Conservation (phyloP, 75 land plant species). For the Cupressus sempervirens region DNA sequence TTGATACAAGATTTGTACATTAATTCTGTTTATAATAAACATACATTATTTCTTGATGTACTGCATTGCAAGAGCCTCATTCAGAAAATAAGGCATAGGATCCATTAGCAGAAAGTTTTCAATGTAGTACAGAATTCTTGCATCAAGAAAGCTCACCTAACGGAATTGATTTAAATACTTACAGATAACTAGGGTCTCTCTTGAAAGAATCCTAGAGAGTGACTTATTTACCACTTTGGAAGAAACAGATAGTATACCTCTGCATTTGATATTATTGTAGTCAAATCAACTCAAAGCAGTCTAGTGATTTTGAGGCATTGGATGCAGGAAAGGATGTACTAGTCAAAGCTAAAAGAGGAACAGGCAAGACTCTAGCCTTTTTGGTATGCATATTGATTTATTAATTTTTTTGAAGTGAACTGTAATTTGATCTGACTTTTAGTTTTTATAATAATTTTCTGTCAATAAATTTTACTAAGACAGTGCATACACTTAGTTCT, state of each 20-base stretch:
- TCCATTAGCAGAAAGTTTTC: neutral
- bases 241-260: neutral
- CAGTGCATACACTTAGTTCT: neutral
- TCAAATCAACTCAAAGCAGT: neutral
- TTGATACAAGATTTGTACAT: neutral
- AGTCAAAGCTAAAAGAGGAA: slow-evolving; percentile 72
- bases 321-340: slow-evolving; percentile 66
- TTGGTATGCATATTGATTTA: slow-evolving; percentile 38
- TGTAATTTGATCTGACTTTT: slow-evolving; percentile 3
- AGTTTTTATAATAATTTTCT: slow-evolving; percentile 5
- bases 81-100: neutral
- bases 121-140: neutral
- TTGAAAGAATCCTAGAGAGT: neutral
- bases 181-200: neutral
- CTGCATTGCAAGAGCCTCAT: neutral
- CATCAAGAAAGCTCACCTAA: neutral
- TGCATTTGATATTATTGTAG: neutral
- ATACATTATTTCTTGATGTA: neutral
- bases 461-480: neutral
- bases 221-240: neutral
- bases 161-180: neutral
- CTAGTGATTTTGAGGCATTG: neutral
- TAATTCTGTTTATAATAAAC: neutral
- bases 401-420: neutral
- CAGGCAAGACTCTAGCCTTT: slow-evolving; percentile 76